Conservation (phyloP, 352 stramenopile genomes). For the Bremia lactucae region DNA sequence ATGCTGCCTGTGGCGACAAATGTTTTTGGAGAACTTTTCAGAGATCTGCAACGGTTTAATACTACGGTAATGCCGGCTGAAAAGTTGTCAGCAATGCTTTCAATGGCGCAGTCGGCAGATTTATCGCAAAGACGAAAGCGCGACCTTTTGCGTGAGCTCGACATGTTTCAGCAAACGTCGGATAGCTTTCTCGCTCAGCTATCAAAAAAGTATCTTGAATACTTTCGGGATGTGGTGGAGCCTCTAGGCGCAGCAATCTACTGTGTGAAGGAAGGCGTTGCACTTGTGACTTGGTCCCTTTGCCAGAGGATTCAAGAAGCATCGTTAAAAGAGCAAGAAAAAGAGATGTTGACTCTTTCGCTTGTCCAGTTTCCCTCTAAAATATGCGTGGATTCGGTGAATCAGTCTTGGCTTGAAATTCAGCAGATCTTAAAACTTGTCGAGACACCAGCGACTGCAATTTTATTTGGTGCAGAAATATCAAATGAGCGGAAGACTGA, state of each 20-base stretch:
- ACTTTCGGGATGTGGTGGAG: constrained; percentile 79
- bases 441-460: constrained; percentile 27
- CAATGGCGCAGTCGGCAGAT: constrained; percentile 18
- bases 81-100: constrained; percentile 47
- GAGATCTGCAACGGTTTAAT: constrained; percentile 60
- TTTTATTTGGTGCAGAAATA: constrained; percentile 32
- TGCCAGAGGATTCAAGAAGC: constrained; percentile 41
- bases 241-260: constrained; percentile 67
- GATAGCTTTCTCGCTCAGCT: constrained; percentile 68
- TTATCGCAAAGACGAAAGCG: constrained; percentile 38
- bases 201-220: constrained; percentile 51
- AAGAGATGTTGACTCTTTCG: constrained; percentile 35
- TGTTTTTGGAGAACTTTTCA: constrained; percentile 68
- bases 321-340: constrained; percentile 34
- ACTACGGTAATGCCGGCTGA: constrained; percentile 54
- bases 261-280: constrained; percentile 80
- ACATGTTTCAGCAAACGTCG: constrained; percentile 85
- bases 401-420: constrained; percentile 73
- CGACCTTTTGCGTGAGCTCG: constrained; percentile 69
- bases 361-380: constrained; percentile 65
- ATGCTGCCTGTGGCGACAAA: constrained; percentile 27
- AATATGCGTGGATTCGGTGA: constrained; percentile 12
- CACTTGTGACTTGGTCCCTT: constrained; percentile 54
- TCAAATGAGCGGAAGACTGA: constrained; percentile 49
- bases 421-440: constrained; percentile 47